These are phyloP conservation scores for Grigorovia humatica DNA, from an alignment of 805 yeast genomes.

Conservation along the genomic window DNA sequence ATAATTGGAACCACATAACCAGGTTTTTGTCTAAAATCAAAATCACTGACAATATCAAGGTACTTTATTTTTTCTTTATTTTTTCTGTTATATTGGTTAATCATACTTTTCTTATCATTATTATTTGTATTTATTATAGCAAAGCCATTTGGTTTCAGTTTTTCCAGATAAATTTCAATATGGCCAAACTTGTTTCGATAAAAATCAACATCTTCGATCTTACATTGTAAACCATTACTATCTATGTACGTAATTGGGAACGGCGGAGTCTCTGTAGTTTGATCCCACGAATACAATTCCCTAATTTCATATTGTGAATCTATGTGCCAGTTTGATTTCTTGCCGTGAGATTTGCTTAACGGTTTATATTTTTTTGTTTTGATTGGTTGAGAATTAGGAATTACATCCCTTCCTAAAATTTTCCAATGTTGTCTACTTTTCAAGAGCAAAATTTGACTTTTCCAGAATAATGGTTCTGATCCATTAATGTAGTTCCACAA, in stretches of 20 bases:
- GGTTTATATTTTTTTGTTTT: constrained; percentile 7
- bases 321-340: constrained; percentile 2
- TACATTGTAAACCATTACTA: constrained; percentile 2
- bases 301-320: constrained; percentile 8
- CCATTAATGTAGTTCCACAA: background rate
- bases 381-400: constrained; percentile 4
- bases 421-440: constrained; percentile 22
- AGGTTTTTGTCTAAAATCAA: constrained; percentile 18
- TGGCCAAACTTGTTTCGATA: constrained; percentile 16
- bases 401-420: constrained; percentile 16
- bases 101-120: background rate
- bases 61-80: constrained; percentile 4
- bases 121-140: constrained; percentile 3
- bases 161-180: constrained; percentile 14
- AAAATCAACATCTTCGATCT: constrained; percentile 9
- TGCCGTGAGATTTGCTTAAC: constrained; percentile 1
- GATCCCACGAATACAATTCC: constrained; percentile 16
- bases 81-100: constrained; percentile 8
- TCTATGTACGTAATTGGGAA: constrained; percentile 6
- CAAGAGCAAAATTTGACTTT: constrained; percentile 10
- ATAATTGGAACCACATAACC: constrained; percentile 20
- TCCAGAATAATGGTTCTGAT: constrained; percentile 10
- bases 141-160: constrained; percentile 16
- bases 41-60: constrained; percentile 21
- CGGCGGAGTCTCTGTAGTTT: constrained; percentile 14